These are phyloP conservation scores for Boletus albobrunnescens DNA, from an alignment of 1,284 basidiomycete genomes.

Conservation along the genomic window DNA sequence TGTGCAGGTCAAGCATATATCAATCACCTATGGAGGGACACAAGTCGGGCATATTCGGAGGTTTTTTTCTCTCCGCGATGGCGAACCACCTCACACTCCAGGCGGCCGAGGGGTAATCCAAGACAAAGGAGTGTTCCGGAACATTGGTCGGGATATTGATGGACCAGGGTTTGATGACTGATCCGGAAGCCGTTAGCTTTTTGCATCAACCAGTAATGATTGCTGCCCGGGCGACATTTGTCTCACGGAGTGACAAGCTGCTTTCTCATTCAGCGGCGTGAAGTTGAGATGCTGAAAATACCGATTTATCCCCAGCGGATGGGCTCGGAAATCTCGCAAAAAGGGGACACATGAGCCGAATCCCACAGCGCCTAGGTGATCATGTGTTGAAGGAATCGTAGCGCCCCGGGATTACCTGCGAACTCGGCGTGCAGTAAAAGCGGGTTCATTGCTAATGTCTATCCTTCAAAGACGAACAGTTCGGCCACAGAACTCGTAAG, in stretches of 20 bases:
- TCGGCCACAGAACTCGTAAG: not conserved
- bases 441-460: conserved; percentile 2
- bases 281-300: not conserved
- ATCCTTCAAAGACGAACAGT: conserved; percentile 7
- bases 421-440: not conserved
- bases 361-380: not conserved
- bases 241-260: conserved; percentile 11
- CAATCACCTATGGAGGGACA: not conserved
- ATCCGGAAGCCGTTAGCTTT: conserved; percentile 1
- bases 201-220: not conserved
- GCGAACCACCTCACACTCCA: not conserved
- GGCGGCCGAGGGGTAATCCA: conserved; percentile 5
- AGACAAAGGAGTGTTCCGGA: not conserved
- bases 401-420: not conserved
- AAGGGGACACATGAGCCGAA: not conserved
- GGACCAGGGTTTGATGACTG: not conserved
- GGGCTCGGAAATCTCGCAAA: conserved; percentile 7
- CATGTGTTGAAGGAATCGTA: conserved; percentile 3
- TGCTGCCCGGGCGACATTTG: not conserved
- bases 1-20: too few species aligned
- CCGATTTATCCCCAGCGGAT: not conserved
- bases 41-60: conserved; percentile 12
- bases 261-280: not conserved
- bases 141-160: conserved; percentile 2
- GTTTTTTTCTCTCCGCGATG: not conserved